Evolutionary conservation across 177 flowering plant genomes (phyloP).

Genomic region (Vitis hybrid): DNA sequence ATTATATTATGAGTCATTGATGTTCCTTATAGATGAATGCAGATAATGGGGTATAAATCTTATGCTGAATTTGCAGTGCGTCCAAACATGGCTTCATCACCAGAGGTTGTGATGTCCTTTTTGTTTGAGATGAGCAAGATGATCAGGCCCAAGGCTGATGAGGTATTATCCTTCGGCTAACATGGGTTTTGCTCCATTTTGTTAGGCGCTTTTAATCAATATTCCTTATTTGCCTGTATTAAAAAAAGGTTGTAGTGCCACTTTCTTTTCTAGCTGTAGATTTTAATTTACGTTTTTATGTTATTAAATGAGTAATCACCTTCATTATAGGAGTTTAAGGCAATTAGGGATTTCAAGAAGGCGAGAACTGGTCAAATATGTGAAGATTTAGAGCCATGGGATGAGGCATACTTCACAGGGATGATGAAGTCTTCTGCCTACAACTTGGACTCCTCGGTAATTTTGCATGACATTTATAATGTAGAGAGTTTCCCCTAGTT

Average conservation of each 20-base stretch:
- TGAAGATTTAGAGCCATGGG: conserved; percentile 90
- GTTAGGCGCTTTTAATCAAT: no score
- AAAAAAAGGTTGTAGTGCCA: no score
- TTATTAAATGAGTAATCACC: conserved; percentile 7
- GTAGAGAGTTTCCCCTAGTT: neutral
- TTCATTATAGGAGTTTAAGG: conserved; percentile 60
- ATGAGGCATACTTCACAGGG: conserved; percentile 80
- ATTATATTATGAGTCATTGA: neutral
- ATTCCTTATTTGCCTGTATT: no score
- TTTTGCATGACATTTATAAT: conserved; percentile 2
- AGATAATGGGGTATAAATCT: conserved; percentile 81
- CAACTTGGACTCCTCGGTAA: conserved; percentile 66
- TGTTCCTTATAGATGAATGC: conserved; percentile 29
- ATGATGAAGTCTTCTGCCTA: conserved; percentile 78
- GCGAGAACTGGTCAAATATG: conserved; percentile 34
- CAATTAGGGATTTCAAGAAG: conserved; percentile 61
- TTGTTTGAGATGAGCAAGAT: conserved; percentile 69
- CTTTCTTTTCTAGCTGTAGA: neutral
- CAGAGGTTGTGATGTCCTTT: conserved; percentile 78
- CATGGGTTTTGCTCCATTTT: neutral
- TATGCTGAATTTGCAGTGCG: conserved; percentile 77
- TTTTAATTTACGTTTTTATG: conserved; percentile 1
- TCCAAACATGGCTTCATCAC: conserved; percentile 79
- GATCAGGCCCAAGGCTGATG: conserved; percentile 69
- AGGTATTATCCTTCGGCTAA: conserved; percentile 46